Conservation (phyloP, 108 stramenopile genomes). For the Fistulifera pelliculosa region DNA sequence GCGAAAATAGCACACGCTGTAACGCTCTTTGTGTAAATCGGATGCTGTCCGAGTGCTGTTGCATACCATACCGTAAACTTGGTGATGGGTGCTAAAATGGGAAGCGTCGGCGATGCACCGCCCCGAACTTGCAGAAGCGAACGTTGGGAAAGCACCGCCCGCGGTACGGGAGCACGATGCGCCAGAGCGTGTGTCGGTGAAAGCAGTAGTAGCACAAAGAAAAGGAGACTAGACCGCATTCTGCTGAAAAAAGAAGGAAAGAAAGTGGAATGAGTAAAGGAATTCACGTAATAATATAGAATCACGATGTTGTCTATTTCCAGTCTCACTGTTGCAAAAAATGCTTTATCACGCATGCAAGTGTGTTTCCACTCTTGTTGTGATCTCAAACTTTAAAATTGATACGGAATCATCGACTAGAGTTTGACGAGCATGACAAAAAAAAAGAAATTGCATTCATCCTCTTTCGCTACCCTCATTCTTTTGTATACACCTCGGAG, state of each 20-base stretch:
- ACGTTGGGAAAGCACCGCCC: too few relatives aligned
- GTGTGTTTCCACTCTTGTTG: not conserved
- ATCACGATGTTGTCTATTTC: too few relatives aligned
- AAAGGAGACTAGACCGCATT: too few relatives aligned
- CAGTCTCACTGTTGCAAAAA: too few relatives aligned
- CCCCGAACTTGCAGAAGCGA: too few relatives aligned
- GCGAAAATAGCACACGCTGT: constrained; percentile 72
- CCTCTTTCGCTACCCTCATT: not conserved
- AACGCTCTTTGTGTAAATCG: constrained; percentile 70
- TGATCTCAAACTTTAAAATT: constrained; percentile 16
- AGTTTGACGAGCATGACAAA: not conserved
- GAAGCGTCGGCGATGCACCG: too few relatives aligned
- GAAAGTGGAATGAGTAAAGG: not conserved
- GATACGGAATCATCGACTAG: constrained; percentile 4
- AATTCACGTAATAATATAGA: too few relatives aligned
- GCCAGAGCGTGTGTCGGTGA: too few relatives aligned
- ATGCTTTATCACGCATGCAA: constrained; percentile 7
- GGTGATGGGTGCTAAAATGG: constrained; percentile 1
- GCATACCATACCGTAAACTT: constrained; percentile 21
- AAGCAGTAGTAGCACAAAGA: too few relatives aligned
- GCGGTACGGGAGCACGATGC: too few relatives aligned
- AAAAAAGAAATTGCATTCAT: too few relatives aligned
- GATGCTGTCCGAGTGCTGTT: constrained; percentile 21
- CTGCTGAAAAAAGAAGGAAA: not conserved
- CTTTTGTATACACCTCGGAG: constrained; percentile 7